phyloP scores from a whole-genome alignment of 2,329 filamentous ascomycete species.

The Fusarium falciforme region DNA sequence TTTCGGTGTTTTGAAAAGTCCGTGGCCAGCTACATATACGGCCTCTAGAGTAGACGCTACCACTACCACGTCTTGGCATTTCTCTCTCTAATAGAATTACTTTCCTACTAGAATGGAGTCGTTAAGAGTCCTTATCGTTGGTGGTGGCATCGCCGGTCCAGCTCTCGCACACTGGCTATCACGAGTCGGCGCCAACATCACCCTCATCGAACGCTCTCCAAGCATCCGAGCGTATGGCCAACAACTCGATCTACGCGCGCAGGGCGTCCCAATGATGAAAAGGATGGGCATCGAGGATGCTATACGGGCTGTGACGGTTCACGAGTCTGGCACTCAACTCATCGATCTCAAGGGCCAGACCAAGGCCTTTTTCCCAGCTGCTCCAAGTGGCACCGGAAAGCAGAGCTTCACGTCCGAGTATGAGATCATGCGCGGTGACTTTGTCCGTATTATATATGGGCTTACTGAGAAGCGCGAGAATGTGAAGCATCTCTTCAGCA shows the following conservation, averaged over 20 bases:
- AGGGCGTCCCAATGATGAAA: constrained; percentile 14
- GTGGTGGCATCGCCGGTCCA: constrained; percentile 31
- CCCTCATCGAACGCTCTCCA: constrained; percentile 18
- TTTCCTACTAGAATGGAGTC: neutral
- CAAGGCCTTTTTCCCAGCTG: neutral
- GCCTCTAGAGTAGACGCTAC: neutral
- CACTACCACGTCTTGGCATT: neutral
- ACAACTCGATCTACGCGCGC: constrained; percentile 6
- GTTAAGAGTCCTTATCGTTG: constrained; percentile 24
- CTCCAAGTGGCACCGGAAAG: neutral
- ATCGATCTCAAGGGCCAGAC: neutral
- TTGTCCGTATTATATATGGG: neutral
- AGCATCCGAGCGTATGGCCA: constrained; percentile 2
- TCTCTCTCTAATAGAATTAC: neutral
- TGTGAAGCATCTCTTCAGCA: constrained; percentile 1
- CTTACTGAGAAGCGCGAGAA: neutral
- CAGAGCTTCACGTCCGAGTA: neutral
- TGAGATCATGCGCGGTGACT: neutral
- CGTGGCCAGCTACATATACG: neutral
- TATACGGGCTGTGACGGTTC: neutral
- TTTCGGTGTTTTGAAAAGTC: neutral
- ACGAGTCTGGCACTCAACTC: neutral
- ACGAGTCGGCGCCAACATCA: constrained; percentile 19
- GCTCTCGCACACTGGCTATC: constrained; percentile 29
- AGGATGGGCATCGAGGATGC: constrained; percentile 21